phyloP scores from a whole-genome alignment of 106 monocot genomes.

The Chionographis japonica region DNA sequence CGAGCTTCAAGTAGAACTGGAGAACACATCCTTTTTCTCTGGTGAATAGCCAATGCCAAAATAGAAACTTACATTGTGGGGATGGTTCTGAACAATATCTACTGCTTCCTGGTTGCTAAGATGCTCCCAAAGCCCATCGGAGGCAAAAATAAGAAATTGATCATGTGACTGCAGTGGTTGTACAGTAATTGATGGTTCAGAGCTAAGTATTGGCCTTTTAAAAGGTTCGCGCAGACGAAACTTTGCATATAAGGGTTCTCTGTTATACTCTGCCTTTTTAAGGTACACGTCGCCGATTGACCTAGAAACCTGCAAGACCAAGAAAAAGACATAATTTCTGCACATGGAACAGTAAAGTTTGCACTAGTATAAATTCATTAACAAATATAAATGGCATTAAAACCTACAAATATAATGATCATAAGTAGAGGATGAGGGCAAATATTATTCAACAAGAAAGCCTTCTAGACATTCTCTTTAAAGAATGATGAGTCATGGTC shows the following conservation, averaged over 20 bases:
- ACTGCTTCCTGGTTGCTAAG: conserved; percentile 77
- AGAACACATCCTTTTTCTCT: too few species aligned
- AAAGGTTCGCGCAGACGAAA: conserved; percentile 69
- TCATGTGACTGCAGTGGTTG: conserved; percentile 61
- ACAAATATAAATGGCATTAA: too few species aligned
- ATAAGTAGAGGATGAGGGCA: too few species aligned
- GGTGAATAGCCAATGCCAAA: neutral
- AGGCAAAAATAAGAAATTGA: conserved; percentile 73
- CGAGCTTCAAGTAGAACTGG: too few species aligned
- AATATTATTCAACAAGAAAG: too few species aligned
- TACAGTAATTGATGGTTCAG: conserved; percentile 61
- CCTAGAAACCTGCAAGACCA: conserved; percentile 51
- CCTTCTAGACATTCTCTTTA: too few species aligned
- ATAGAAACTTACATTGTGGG: conserved; percentile 47
- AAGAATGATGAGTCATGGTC: too few species aligned
- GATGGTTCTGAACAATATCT: conserved; percentile 59
- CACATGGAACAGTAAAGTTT: neutral
- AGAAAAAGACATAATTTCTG: neutral
- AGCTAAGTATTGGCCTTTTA: conserved; percentile 55
- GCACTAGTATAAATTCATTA: too few species aligned
- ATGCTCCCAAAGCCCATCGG: conserved; percentile 87
- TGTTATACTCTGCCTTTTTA: conserved; percentile 60
- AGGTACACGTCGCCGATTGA: conserved; percentile 77
- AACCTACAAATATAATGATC: too few species aligned
- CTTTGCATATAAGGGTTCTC: conserved; percentile 54